These are phyloP conservation scores for Hanseniaspora opuntiae DNA, from an alignment of 805 yeast genomes.

Conservation along the genomic window DNA sequence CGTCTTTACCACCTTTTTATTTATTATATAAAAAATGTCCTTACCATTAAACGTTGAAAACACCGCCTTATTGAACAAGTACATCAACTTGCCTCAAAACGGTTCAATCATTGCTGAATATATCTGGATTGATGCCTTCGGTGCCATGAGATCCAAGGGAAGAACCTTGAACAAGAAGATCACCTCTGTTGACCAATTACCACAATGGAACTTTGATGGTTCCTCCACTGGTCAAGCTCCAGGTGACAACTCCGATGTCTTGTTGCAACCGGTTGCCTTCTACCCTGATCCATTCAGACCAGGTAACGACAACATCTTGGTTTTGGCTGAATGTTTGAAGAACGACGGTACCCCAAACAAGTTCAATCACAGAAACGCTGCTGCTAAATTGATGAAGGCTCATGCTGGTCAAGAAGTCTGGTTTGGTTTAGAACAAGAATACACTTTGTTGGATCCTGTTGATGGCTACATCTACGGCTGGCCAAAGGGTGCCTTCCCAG, in stretches of 20 bases:
- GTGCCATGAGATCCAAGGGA: constrained; percentile 86
- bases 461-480: constrained; percentile 81
- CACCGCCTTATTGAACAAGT: constrained; percentile 71
- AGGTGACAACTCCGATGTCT: constrained; percentile 90
- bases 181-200: constrained; percentile 66
- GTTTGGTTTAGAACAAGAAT: constrained; percentile 99
- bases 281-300: constrained; percentile 96
- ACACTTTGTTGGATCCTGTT: constrained; percentile 84
- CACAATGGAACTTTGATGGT: constrained; percentile 99
- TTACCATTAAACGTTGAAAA: constrained; percentile 31
- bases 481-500: constrained; percentile 99
- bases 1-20: not conserved
- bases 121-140: constrained; percentile 93
- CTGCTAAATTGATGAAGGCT: constrained; percentile 87
- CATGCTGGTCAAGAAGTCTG: constrained; percentile 74
- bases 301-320: constrained; percentile 83
- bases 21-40: constrained; percentile 14
- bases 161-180: constrained; percentile 65
- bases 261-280: constrained; percentile 86
- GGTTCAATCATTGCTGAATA: constrained; percentile 89
- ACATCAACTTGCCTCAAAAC: constrained; percentile 68
- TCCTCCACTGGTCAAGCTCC: constrained; percentile 98
- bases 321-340: constrained; percentile 92
- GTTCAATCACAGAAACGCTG: constrained; percentile 94
- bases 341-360: constrained; percentile 98